phyloP scores from a whole-genome alignment of 2,329 filamentous ascomycete genomes.

The Xylaria sp. region DNA sequence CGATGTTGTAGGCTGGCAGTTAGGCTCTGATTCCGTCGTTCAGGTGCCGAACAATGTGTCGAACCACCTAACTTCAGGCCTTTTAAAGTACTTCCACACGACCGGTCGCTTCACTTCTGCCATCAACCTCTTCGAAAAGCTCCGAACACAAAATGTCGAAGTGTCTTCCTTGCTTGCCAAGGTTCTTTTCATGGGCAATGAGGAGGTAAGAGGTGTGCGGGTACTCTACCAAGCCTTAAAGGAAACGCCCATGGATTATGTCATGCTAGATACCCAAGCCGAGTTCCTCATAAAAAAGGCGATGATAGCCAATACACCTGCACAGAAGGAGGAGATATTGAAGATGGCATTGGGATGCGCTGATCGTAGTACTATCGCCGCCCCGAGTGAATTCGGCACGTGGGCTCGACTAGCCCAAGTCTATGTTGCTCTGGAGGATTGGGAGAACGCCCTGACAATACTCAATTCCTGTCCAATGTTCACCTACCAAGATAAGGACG shows the following conservation, averaged over 20 bases:
- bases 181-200: slow-evolving; percentile 92
- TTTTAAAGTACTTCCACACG: slow-evolving; percentile 94
- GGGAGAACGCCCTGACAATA: slow-evolving; percentile 94
- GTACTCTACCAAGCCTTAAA: slow-evolving; percentile 88
- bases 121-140: slow-evolving; percentile 97
- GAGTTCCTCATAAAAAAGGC: slow-evolving; percentile 92
- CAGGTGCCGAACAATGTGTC: slow-evolving; percentile 97
- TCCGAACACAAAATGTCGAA: slow-evolving; percentile 89
- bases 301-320: slow-evolving; percentile 61
- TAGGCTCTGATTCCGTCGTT: slow-evolving; percentile 95
- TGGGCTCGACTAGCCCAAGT: slow-evolving; percentile 95
- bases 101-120: slow-evolving; percentile 94
- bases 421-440: slow-evolving; percentile 93
- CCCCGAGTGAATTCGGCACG: slow-evolving; percentile 95
- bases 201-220: slow-evolving; percentile 94
- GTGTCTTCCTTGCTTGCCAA: slow-evolving; percentile 92
- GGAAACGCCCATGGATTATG: slow-evolving; percentile 96
- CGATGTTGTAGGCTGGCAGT: slow-evolving; percentile 77
- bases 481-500: slow-evolving; percentile 98
- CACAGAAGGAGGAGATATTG: slow-evolving; percentile 73
- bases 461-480: slow-evolving; percentile 99
- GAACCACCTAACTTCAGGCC: slow-evolving; percentile 93
- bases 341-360: slow-evolving; percentile 92
- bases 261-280: slow-evolving; percentile 93
- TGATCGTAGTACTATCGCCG: slow-evolving; percentile 92